Conservation (phyloP, 371 early-diverging fungal genomes). For the Dipsacomyces acuminosporus region DNA sequence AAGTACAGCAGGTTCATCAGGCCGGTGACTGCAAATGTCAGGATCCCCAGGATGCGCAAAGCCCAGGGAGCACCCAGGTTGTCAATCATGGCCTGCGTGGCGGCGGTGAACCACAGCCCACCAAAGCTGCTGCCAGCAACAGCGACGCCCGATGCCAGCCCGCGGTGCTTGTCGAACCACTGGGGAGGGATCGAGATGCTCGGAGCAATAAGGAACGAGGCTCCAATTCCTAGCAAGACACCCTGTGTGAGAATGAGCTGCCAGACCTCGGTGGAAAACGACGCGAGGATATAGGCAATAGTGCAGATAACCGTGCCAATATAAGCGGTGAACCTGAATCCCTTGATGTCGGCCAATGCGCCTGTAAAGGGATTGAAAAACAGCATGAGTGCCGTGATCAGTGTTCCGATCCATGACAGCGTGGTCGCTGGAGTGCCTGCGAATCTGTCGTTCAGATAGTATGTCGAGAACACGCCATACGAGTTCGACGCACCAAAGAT, state of each 20-base stretch:
- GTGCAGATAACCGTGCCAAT: slow-evolving; percentile 48
- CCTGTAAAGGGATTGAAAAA: slow-evolving; percentile 47
- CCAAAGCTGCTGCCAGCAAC: slow-evolving; percentile 69
- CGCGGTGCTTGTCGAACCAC: slow-evolving; percentile 64
- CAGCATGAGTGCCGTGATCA: slow-evolving; percentile 34
- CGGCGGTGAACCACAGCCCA: slow-evolving; percentile 57
- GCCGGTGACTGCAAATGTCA: slow-evolving; percentile 50
- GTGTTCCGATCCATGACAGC: slow-evolving; percentile 44
- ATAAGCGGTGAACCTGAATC: slow-evolving; percentile 53
- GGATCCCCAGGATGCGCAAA: slow-evolving; percentile 58
- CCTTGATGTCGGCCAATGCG: slow-evolving; percentile 52
- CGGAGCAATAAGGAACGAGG: slow-evolving; percentile 64
- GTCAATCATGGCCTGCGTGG: slow-evolving; percentile 54
- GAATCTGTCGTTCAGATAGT: slow-evolving; percentile 43
- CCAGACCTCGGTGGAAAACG: slow-evolving; percentile 60
- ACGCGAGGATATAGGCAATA: slow-evolving; percentile 59
- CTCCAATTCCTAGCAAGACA: slow-evolving; percentile 63
- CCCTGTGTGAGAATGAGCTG: slow-evolving; percentile 68
- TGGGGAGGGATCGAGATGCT: slow-evolving; percentile 62
- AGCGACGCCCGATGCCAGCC: slow-evolving; percentile 70
- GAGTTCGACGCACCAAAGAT: slow-evolving; percentile 37
- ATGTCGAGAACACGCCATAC: slow-evolving; percentile 46
- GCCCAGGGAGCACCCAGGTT: slow-evolving; percentile 61
- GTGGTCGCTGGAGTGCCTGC: slow-evolving; percentile 23
- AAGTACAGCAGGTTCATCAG: slow-evolving; percentile 51